Base-by-base conservation (phyloP, 129 eudicot species). In the Artemisia annua region DNA sequence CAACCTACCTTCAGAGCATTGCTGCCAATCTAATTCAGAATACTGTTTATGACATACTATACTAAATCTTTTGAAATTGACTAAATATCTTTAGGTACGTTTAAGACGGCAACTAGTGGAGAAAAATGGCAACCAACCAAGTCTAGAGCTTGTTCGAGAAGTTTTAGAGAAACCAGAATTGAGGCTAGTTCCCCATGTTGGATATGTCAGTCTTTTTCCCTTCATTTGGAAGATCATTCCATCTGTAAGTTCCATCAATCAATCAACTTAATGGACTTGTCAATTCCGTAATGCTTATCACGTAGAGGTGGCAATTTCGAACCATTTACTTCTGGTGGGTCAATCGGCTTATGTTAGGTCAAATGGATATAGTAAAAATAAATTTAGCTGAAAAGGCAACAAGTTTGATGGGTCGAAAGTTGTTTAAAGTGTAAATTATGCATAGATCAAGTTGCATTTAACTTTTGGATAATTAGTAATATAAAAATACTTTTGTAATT, bases 151-250 rank as follows among this genome's bases (percentile, higher is more conserved):
- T 71, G 80, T 90, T 67, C 80, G 95, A 71, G 96, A 90, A 82
- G 99, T 88, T 51, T 26, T 83, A 28, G 97, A 95, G 83, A 26
- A 73, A 63, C 99, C 99, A 5, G 71, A 59, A 9, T 69, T 86
- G 64, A 85, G 85, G 63, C 77, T 95, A 18, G 99, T 95, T 79
- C 97, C 99, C 75, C 99, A 95, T 83, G 32, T 95, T 74, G 99
- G 99, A 80, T 95, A 95, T 13, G 96, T 90, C 75, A 90, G 97
- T 88, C 93, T 95, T 63, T 95, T 95, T 65, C 99, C 99, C 64
- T 90, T 95, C 74, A 95, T 95, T 66, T 77, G 83, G 69, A 86
- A 85, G 80, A 85, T 95, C 65, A 86, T 95, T 70, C 97, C 97
- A 51, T 85, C 94, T 76, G 99, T 95, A 87, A 88, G 99, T 90